Base-by-base conservation (phyloP, 1,139 yeast genomes). In the Zygoascus meyerae region DNA sequence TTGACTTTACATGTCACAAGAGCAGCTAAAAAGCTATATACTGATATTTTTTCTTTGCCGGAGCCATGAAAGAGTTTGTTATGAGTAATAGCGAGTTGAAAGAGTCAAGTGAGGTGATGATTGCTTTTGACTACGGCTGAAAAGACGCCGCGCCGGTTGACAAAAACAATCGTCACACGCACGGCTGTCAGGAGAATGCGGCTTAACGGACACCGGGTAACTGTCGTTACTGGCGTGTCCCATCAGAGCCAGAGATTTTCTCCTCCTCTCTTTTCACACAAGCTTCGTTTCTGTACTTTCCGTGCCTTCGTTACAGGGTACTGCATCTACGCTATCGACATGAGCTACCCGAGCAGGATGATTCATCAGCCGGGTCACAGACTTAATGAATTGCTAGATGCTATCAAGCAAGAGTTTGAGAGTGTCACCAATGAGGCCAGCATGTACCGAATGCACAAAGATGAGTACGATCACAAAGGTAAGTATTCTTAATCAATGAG, bases 391-490 rank as follows among this genome's bases (percentile, higher is more conserved):
- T 77, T 92, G 55, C 74, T 92, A 60, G 97, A 92, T 48, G 95
- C 95, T 36, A 82, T 92, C 64, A 86, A 87, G 69, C 87, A 83
- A 62, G 98, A 92, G 72, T 90, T 92, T 59, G 94, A 87, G 58
- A 79, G 78, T 55, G 85, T 94, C 44, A 77, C 86, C 55, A 83
- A 79, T 63, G 97, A 92, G 67, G 95, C 96, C 8, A 79, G 89
- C 44, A 78, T 80, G 54, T 87, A 83, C 68, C 82, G 94, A 62
- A 81, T 86, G 65, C 96, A 90, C 67, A 92, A 89, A 70, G 95
- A 89, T 65, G 97, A 90, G 64, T 86, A 83, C 61, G 97, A 92
- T 68, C 74, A 84, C 58, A 90, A 90, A 65, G 82, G 65, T 63
- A 48, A 39, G 63, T 55, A 8, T n/a, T n/a, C n/a, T n/a, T n/a